Conservation (phyloP, 2,329 filamentous ascomycete genomes). For the Epichloe gansuensis region DNA sequence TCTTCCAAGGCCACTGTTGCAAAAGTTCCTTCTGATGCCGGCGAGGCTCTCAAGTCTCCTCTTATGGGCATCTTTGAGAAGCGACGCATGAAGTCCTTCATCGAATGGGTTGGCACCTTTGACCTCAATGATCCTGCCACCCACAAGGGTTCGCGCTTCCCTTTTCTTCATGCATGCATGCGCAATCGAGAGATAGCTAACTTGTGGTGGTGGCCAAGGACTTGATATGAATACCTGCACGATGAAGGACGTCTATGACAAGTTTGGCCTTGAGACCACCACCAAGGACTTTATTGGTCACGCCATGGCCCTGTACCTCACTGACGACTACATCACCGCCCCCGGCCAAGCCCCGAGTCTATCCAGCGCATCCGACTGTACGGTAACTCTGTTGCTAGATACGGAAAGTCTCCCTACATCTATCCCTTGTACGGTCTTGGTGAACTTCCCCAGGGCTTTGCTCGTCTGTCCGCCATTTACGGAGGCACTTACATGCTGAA, state of each 20-base stretch:
- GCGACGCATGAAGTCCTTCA: conserved; percentile 88
- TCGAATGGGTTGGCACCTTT: conserved; percentile 88
- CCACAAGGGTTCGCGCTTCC: conserved; percentile 59
- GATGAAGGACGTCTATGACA: conserved; percentile 99
- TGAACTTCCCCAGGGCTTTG: conserved; percentile 95
- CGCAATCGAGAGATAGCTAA: conserved; percentile 8
- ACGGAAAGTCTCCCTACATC: conserved; percentile 98
- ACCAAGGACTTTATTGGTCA: conserved; percentile 97
- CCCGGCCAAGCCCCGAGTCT: conserved; percentile 65
- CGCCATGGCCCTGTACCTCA: conserved; percentile 92
- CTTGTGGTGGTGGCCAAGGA: conserved; percentile 35
- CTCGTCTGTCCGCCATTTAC: conserved; percentile 94
- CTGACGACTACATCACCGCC: conserved; percentile 72
- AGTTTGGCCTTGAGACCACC: conserved; percentile 79
- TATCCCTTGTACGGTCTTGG: conserved; percentile 96
- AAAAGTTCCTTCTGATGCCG: conserved; percentile 90
- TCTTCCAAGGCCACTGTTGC: conserved; percentile 81
- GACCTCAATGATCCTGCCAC: conserved; percentile 69
- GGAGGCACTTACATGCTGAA: conserved; percentile 99
- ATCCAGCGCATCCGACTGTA: conserved; percentile 91
- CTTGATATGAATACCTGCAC: conserved; percentile 67
- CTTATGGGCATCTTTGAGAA: conserved; percentile 98
- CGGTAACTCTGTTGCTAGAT: conserved; percentile 92
- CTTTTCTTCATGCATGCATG: neutral
- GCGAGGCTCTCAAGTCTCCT: conserved; percentile 80